Evolutionary conservation across 768 basidiomycete species (phyloP).

Genomic region (Pleurotus eryngii): DNA sequence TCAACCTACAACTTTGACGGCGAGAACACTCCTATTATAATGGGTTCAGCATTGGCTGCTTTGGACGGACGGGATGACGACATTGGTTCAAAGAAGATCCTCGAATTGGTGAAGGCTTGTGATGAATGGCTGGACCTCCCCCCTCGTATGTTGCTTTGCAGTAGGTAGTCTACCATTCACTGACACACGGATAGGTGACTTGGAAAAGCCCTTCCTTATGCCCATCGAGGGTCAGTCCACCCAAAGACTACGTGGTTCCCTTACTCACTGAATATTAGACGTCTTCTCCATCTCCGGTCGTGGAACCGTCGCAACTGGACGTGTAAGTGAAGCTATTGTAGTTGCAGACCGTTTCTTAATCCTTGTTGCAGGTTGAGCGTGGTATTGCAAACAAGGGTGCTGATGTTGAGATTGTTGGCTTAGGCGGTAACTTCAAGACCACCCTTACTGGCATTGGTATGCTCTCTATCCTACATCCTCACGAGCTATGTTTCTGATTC

Average conservation of each 20-base stretch:
- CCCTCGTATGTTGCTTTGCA: constrained; percentile 54
- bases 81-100: constrained; percentile 77
- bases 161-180: background rate
- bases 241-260: background rate
- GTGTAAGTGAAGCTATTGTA: constrained; percentile 43
- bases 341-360: no score
- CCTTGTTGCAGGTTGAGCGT: constrained; percentile 69
- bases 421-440: constrained; percentile 80
- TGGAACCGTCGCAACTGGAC: constrained; percentile 96
- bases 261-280: constrained; percentile 36
- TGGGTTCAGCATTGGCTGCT: constrained; percentile 95
- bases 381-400: constrained; percentile 87
- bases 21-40: constrained; percentile 95
- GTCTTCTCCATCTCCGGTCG: constrained; percentile 98
- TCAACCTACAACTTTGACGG: constrained; percentile 93
- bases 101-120: constrained; percentile 80
- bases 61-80: constrained; percentile 82
- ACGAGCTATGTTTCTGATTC: background rate
- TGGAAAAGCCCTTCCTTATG: constrained; percentile 97
- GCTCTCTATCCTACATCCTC: constrained; percentile 17
- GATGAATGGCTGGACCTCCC: constrained; percentile 96
- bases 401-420: constrained; percentile 91
- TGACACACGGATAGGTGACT: constrained; percentile 58
- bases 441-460: constrained; percentile 91
- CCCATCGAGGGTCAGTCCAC: constrained; percentile 70